Percentiles rank a stretch among this genome's conserved stretches.
phyloP scores from a whole-genome alignment of 768 basidiomycete species.

The Melanogaster broomeanus region DNA sequence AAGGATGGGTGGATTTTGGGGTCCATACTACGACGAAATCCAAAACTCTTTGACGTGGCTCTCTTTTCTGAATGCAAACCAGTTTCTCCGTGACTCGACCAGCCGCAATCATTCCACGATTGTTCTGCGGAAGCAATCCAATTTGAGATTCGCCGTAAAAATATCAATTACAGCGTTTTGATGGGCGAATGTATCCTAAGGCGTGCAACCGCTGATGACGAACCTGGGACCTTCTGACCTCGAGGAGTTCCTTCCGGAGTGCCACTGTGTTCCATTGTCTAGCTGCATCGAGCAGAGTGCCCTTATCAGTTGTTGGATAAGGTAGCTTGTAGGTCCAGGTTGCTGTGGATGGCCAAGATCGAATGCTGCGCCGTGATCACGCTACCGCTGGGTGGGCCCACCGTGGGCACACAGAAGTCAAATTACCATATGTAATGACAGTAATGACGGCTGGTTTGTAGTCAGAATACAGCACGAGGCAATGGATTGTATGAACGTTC shows the following conservation, averaged over 20 bases:
- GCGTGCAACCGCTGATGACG: no score
- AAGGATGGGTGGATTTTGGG: constrained; percentile 2
- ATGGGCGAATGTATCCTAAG: no score
- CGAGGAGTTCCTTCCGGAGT: neutral
- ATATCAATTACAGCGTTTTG: no score
- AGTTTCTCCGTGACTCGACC: neutral
- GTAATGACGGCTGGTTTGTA: no score
- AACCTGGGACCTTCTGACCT: neutral
- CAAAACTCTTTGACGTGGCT: constrained; percentile 15
- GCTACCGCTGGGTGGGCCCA: neutral
- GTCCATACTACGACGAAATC: neutral
- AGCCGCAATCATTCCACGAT: no score
- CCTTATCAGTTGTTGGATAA: constrained; percentile 11
- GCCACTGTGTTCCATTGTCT: no score
- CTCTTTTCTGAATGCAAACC: constrained; percentile 6
- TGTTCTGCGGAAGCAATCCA: neutral
- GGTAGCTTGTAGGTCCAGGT: constrained; percentile 17
- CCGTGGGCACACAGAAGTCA: no score
- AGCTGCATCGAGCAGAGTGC: constrained; percentile 11
- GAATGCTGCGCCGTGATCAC: neutral
- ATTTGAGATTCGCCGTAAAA: no score
- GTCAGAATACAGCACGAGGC: neutral
- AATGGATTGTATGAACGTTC: no score
- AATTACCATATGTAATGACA: neutral
- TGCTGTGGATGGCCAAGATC: constrained; percentile 19